phyloP scores from a whole-genome alignment of 2,329 filamentous ascomycete species.

The Nothopassalora personata region DNA sequence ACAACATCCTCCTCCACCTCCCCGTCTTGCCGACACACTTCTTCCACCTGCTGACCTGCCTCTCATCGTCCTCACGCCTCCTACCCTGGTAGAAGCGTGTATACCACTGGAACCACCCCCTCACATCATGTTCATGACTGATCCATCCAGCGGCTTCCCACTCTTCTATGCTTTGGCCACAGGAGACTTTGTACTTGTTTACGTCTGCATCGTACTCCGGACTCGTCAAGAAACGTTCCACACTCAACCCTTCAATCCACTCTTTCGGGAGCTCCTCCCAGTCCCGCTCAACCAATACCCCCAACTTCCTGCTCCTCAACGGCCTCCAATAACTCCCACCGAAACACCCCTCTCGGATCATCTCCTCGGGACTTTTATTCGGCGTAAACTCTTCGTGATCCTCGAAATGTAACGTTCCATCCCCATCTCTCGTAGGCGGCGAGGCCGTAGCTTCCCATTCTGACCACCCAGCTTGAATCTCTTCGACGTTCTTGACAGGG shows the following conservation, averaged over 20 bases:
- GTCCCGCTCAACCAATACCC: conserved; percentile 42
- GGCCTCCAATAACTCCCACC: conserved; percentile 51
- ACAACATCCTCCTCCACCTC: conserved; percentile 46
- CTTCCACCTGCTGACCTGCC: conserved; percentile 49
- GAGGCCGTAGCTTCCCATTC: conserved; percentile 40
- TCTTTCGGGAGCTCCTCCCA: conserved; percentile 39
- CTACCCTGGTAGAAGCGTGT: conserved; percentile 49
- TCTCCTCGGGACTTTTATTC: conserved; percentile 50
- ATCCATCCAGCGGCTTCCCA: conserved; percentile 55
- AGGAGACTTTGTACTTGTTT: conserved; percentile 51
- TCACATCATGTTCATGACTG: conserved; percentile 47
- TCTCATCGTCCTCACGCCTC: conserved; percentile 48
- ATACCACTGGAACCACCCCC: conserved; percentile 57
- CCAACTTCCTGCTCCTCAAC: conserved; percentile 41
- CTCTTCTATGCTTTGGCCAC: conserved; percentile 51
- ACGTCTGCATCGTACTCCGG: conserved; percentile 43
- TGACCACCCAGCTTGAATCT: conserved; percentile 39
- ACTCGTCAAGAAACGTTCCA: conserved; percentile 38
- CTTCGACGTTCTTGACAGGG: conserved; percentile 29
- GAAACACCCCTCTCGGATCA: conserved; percentile 50
- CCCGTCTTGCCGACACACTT: conserved; percentile 50
- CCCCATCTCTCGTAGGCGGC: conserved; percentile 40
- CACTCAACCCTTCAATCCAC: conserved; percentile 42
- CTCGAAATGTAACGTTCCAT: conserved; percentile 41
- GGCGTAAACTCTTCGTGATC: conserved; percentile 44